A percentile compares a stretch with the other conserved stretches of the same genome.
Conservation (phyloP, 2,329 filamentous ascomycete genomes). For the Apiospora koreana region DNA sequence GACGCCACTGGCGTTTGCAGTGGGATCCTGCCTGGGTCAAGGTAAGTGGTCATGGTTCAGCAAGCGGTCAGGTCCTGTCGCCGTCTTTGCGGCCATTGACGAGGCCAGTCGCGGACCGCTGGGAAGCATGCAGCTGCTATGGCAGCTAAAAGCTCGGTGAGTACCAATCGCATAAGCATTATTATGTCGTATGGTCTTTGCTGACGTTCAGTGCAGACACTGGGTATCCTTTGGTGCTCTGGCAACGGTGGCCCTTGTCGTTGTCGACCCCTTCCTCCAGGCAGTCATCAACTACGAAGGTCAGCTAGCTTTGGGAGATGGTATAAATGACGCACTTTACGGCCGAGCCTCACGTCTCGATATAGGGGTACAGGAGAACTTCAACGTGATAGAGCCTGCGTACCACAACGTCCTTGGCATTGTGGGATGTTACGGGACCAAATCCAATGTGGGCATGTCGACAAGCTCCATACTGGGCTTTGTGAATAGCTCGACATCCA, state of each 20-base stretch:
- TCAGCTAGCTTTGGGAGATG: not conserved
- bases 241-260: conserved; percentile 19
- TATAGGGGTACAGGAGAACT: not conserved
- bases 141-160: conserved; percentile 21
- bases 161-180: not conserved
- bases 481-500: conserved; percentile 15
- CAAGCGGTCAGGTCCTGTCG: conserved; percentile 17
- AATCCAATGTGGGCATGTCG: not conserved
- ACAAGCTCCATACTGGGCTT: conserved; percentile 18
- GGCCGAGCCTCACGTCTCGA: conserved; percentile 1
- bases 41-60: conserved; percentile 28
- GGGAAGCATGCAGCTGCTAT: conserved; percentile 24
- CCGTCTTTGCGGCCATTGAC: conserved; percentile 26
- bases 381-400: not conserved
- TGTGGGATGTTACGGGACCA: not conserved
- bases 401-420: conserved; percentile 10
- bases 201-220: conserved; percentile 8
- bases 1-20: conserved; percentile 22
- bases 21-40: conserved; percentile 26
- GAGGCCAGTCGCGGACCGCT: conserved; percentile 27
- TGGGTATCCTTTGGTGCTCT: conserved; percentile 20
- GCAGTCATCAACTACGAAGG: conserved; percentile 22
- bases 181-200: not conserved
- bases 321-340: not conserved
- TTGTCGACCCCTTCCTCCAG: conserved; percentile 23